A percentile compares a stretch with the other conserved stretches of the same genome.
phyloP scores from a whole-genome alignment of 176 grass and related monocot genomes.

The Cenchrus purpureus region DNA sequence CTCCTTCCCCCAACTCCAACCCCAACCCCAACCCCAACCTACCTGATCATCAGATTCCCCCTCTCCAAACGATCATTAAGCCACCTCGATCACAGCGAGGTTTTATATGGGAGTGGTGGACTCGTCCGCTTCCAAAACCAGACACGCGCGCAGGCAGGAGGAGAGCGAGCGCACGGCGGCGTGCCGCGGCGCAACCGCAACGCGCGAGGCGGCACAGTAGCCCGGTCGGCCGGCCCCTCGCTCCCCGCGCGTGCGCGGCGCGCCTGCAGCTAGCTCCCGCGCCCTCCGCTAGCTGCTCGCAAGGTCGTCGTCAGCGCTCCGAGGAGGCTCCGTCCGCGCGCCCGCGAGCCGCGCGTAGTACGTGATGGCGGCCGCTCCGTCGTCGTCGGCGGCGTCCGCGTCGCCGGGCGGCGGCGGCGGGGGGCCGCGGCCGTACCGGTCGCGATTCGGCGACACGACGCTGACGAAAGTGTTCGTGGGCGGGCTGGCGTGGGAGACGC shows the following conservation, averaged over 20 bases:
- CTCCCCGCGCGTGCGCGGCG: background rate
- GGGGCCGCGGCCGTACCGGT: conserved; percentile 45
- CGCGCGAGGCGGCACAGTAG: background rate
- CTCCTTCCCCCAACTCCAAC: background rate
- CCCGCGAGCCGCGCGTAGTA: background rate
- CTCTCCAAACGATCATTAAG: conserved; percentile 43
- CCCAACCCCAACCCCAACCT: background rate
- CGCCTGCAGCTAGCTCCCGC: background rate
- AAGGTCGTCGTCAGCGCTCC: background rate
- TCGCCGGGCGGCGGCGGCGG: conserved; percentile 35
- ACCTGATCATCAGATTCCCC: conserved; percentile 38
- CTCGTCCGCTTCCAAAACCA: background rate
- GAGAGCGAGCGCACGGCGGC: background rate
- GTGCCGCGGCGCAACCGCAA: conserved; percentile 20
- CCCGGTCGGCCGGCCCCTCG: background rate
- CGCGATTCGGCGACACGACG: conserved; percentile 91
- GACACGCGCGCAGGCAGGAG: background rate
- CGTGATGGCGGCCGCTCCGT: conserved; percentile 30
- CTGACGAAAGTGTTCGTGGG: conserved; percentile 99
- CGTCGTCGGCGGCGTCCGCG: conserved; percentile 32
- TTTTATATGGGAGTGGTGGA: conserved; percentile 12
- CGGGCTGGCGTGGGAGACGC: conserved; percentile 93
- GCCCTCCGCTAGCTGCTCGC: background rate
- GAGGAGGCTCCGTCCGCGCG: background rate
- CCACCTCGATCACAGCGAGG: conserved; percentile 36